Percentiles rank a stretch among this genome's conserved stretches.
Conservation (phyloP, 2,329 filamentous ascomycete genomes). For the Beauveria caledonica region DNA sequence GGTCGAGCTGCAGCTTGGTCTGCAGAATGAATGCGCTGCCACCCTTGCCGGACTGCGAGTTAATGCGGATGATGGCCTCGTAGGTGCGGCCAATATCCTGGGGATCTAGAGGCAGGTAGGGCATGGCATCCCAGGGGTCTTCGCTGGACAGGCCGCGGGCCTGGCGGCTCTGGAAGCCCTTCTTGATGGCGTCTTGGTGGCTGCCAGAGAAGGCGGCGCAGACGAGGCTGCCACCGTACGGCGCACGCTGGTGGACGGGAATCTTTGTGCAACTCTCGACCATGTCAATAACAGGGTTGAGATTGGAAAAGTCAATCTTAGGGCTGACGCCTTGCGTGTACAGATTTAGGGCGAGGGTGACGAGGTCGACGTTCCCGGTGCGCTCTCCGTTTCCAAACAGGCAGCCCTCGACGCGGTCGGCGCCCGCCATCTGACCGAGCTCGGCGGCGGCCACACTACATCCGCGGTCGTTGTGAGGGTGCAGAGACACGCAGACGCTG, state of each 20-base stretch:
- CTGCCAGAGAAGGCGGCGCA: slow-evolving; percentile 86
- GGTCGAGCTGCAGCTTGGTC: slow-evolving; percentile 79
- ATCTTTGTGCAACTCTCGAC: slow-evolving; percentile 95
- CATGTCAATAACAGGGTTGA: slow-evolving; percentile 75
- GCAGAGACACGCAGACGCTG: slow-evolving; percentile 80
- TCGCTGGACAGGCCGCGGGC: slow-evolving; percentile 49
- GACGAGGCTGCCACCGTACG: slow-evolving; percentile 87
- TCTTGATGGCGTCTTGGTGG: slow-evolving; percentile 95
- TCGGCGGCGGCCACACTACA: slow-evolving; percentile 86
- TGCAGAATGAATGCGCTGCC: slow-evolving; percentile 92
- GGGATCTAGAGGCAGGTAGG: slow-evolving; percentile 88
- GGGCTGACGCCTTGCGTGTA: slow-evolving; percentile 89
- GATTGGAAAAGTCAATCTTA: slow-evolving; percentile 83
- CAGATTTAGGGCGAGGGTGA: slow-evolving; percentile 85
- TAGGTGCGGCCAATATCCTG: slow-evolving; percentile 93
- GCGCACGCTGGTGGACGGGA: slow-evolving; percentile 78
- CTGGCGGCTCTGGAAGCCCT: slow-evolving; percentile 70
- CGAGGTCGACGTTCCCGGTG: slow-evolving; percentile 90
- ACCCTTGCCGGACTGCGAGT: slow-evolving; percentile 92
- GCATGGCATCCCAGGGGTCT: slow-evolving; percentile 65
- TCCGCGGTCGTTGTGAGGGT: slow-evolving; percentile 91
- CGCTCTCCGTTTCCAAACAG: slow-evolving; percentile 88
- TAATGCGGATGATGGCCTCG: slow-evolving; percentile 95
- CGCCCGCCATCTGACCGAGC: slow-evolving; percentile 91
- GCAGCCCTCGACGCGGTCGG: slow-evolving; percentile 87